phyloP scores from a whole-genome alignment of 1,139 yeast genomes.

The Taphrina populina region DNA sequence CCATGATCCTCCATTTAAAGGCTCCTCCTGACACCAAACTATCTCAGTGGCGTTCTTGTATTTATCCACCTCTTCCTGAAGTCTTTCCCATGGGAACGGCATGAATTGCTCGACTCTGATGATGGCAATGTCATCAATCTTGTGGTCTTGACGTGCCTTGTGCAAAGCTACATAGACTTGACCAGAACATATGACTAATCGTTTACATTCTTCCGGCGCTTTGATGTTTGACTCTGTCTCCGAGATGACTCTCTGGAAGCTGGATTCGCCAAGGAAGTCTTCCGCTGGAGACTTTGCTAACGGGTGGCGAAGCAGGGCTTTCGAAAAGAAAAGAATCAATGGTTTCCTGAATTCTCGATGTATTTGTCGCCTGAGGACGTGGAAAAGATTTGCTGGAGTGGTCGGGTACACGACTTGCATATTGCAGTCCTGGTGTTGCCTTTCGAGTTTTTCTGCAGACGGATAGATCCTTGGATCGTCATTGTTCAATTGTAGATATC shows the following conservation, averaged over 20 bases:
- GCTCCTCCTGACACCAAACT: conserved; percentile 99
- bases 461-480: conserved; percentile 97
- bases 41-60: conserved; percentile 84
- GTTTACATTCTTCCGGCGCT: conserved; percentile 80
- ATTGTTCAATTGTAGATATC: conserved; percentile 92
- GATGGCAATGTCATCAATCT: conserved; percentile 80
- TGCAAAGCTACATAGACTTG: conserved; percentile 92
- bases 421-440: conserved; percentile 99
- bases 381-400: conserved; percentile 96
- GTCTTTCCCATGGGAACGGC: conserved; percentile 97
- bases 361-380: conserved; percentile 96
- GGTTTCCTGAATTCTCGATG: conserved; percentile 98
- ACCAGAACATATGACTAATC: conserved; percentile 80
- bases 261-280: conserved; percentile 89
- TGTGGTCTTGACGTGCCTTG: conserved; percentile 78
- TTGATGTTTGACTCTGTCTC: conserved; percentile 74
- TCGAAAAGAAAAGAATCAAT: conserved; percentile 79
- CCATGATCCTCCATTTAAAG: conserved; percentile 95
- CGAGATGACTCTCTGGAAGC: conserved; percentile 94
- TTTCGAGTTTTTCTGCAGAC: conserved; percentile 75
- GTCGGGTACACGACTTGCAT: conserved; percentile 98
- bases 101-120: conserved; percentile 90
- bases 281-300: conserved; percentile 80
- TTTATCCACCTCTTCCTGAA: conserved; percentile 75
- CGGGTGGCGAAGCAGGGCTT: conserved; percentile 94